Evolutionary conservation across 345 rosid genomes (phyloP), one percentile per base, ranked within the genome.

Genomic region (Boechera stricta): DNA sequence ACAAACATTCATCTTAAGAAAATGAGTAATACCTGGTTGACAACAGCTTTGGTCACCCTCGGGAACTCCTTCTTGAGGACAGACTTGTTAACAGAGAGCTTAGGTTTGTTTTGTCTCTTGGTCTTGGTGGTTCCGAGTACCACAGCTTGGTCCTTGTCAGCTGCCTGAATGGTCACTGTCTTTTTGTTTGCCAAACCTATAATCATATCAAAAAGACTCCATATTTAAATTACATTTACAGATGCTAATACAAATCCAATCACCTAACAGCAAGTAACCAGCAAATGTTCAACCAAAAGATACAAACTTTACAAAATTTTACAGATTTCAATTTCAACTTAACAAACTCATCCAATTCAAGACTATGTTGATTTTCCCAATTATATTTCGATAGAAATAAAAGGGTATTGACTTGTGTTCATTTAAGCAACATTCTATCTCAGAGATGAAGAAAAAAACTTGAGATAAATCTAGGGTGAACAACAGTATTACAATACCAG

Each of bases 61-160:
- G 84, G 75, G 79, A 91, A 89, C 71, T 87, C 92, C 84, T 89
- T 91, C 82, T 82, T 87, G 85, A 89, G 79, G 63, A 79, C 84
- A 70, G 87, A 87, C 73, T 85, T 91, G 79, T 87, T 89, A 73
- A 86, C 82, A 72, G 85, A 75, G 51, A 79, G 62, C 21, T 86
- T 55, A 39, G 94, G 97, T 58, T 85, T 86, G 86, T 87, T 87
- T 64, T 87, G 93, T 63, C 73, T 87, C 91, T 84, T 89, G 42
- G 93, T 85, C 80, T 89, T 87, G n/a, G 86, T 85, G 1, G 93
- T 89, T 38, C 85, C 88, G 4, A 89, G 81, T 21, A 83, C 77
- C 21, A 89, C 85, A 0, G 80, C 82, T 76, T 78, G 84, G 1
- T 89, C 91, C 49, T 85, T 85, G 24, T 64, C 85, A 41, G 82